These are phyloP conservation scores for Sonneratia caseolaris DNA, from an alignment of 345 rosid species.

Conservation along the genomic window DNA sequence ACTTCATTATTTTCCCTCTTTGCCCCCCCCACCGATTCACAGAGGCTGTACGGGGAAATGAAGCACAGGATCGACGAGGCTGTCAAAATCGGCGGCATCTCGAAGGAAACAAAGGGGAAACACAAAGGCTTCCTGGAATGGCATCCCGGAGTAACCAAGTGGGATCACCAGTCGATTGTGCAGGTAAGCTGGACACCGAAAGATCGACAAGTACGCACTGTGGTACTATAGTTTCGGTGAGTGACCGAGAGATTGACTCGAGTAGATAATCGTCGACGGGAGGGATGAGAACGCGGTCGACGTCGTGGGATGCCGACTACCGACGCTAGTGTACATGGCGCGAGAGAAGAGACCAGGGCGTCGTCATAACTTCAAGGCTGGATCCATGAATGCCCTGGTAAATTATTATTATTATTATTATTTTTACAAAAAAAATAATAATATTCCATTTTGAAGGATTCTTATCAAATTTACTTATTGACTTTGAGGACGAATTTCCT, in stretches of 20 bases:
- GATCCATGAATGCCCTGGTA: constrained; percentile 43
- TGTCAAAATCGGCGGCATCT: constrained; percentile 11
- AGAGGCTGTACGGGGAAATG: constrained; percentile 17
- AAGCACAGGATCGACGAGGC: constrained; percentile 16
- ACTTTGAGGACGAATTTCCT: not conserved
- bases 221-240: not conserved
- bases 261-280: constrained; percentile 23
- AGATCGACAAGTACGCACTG: not conserved
- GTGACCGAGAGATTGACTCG: not conserved
- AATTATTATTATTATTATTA: too few species aligned
- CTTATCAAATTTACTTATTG: not conserved
- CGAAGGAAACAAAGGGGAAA: constrained; percentile 13
- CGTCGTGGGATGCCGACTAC: constrained; percentile 16
- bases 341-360: constrained; percentile 34
- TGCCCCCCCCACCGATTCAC: not conserved
- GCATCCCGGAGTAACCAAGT: constrained; percentile 10
- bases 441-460: not conserved
- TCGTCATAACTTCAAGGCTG: constrained; percentile 44
- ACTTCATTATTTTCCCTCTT: not conserved
- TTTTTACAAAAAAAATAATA: too few species aligned
- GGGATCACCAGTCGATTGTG: constrained; percentile 24
- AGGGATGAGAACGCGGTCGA: constrained; percentile 17
- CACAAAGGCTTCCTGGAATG: constrained; percentile 32
- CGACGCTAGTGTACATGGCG: constrained; percentile 36
- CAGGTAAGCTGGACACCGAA: constrained; percentile 8